A percentile compares a stretch with the other conserved stretches of the same genome.
Conservation (phyloP, 805 yeast genomes). For the Hemisphaericaspora nanyangensis region DNA sequence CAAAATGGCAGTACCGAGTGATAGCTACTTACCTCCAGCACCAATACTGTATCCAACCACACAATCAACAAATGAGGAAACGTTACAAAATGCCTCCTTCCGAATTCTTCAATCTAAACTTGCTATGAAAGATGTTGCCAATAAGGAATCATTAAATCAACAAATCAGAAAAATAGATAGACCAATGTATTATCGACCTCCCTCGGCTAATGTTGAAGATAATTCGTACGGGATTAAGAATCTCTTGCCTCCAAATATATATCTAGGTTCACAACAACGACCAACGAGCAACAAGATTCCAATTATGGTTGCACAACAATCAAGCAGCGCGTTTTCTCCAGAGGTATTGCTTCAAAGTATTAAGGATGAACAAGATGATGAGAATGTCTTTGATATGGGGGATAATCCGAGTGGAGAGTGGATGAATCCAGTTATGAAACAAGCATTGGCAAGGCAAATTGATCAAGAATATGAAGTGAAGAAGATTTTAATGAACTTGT, state of each 20-base stretch:
- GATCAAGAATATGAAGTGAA: conserved; percentile 37
- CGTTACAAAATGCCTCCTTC: conserved; percentile 5
- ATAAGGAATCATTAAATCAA: neutral
- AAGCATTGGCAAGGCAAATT: conserved; percentile 43
- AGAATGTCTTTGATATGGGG: conserved; percentile 3
- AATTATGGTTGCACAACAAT: conserved; percentile 4
- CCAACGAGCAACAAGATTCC: conserved; percentile 10
- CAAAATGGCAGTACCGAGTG: neutral
- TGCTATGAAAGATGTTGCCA: conserved; percentile 2
- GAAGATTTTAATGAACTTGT: conserved; percentile 23
- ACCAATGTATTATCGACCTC: conserved; percentile 31
- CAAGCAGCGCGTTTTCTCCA: neutral
- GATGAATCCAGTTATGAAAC: conserved; percentile 39
- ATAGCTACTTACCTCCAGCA: neutral
- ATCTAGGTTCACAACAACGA: neutral
- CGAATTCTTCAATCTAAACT: conserved; percentile 7
- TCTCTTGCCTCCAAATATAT: conserved; percentile 22
- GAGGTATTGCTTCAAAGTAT: neutral
- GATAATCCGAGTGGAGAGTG: conserved; percentile 26
- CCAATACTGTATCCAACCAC: neutral
- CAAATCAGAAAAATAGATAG: conserved; percentile 3
- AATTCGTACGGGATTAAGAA: conserved; percentile 23
- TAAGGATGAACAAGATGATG: conserved; percentile 11
- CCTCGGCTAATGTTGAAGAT: conserved; percentile 20
- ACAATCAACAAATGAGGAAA: neutral